Evolutionary conservation across 805 yeast species (phyloP), one percentile per base, ranked within the genome.

Genomic region (Metschnikowia lunata): DNA sequence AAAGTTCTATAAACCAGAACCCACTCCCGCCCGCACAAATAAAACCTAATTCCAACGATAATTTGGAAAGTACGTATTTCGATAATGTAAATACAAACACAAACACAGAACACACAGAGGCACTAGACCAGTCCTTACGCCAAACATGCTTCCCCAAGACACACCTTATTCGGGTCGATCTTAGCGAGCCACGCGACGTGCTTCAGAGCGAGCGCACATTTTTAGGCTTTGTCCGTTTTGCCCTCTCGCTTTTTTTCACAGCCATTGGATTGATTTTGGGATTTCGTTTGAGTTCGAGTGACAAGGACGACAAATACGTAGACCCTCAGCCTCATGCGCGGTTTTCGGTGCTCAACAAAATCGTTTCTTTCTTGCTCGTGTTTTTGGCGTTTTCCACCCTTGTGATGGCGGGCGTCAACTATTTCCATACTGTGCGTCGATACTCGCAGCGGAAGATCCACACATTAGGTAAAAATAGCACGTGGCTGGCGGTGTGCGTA

Each of bases 151-250:
- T 49, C n/a, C 52, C 52, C 7, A 29, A 37, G 31, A 36, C 48
- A 2, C 48, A 49, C 14, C 38, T 49, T 11, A 38, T 50, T 12
- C 39, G 43, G 3, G 49, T 50, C 13, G 40, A 48, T 5, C 49
- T 52, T 31, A 51, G 55, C 31, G 82, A 78, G 53, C 81, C 82
- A 1, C 60, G 83, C 34, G 83, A 78, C 55, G 72, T 74, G 8
- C 58, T 77, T 13, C 79, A 77, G 65, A 69, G 73, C 43, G 83
- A 78, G 52, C 58, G 82, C 30, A 78, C 82, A 1, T 70, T 76
- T 14, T 58, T 78, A 12, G 63, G 76, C 27, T 77, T 78, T 63
- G 56, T 76, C 35, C 62, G 77, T 41, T 74, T 77, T 50, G 58
- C 78, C 2, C 56, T 70, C 6, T 65, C 78, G 9, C 57, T 77